Evolutionary conservation across 1,139 yeast genomes (phyloP), one percentile per base, ranked within the genome.

Genomic region (Candida sanyaensis): DNA sequence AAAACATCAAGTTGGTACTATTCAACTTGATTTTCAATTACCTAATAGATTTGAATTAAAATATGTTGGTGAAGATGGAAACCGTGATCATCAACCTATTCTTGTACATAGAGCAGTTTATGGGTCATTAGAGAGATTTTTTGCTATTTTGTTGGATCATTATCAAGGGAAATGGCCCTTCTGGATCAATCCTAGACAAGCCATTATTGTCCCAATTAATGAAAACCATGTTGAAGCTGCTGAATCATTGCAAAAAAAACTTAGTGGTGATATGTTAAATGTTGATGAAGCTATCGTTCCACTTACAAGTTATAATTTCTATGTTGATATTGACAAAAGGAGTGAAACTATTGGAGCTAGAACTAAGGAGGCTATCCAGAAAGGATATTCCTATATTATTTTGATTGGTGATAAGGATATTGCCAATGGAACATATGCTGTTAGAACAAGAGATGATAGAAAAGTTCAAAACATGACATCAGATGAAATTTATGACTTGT

Each of bases 91-190:
- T 52, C 80, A 78, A 44, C 99, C 99, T 2, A 93, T 93, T 32
- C 83, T 93, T 88, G 82, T 93, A 31, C 99, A 93, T 62, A 78
- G 99, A 49, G 99, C 99, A 0, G 91, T 93, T 2, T 88, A 90
- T 60, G 99, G 99, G 0, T 89, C 97, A 0, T 77, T 93, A 24
- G 99, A 93, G 65, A 78, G 99, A 56, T 92, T 93, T 66, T 75
- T 93, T 66, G 97, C 98, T 3, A 82, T 95, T 54, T 73, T 93
- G 50, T 82, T 92, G 43, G 99, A 95, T 63, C 96, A 92, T 58
- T 92, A 84, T 64, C 82, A 82, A 48, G 99, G 99, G 0, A 87
- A 87, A 57, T 93, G 99, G 99, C 99, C 99, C 10, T 93, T 95
- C 64, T 93, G 99, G 99, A 68, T 93, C 50, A 89, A 88, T 52